Percentiles rank a stretch among this genome's conserved stretches.
Conservation (phyloP, 108 stramenopile genomes). For the Cyclostephanos tholiformis region DNA sequence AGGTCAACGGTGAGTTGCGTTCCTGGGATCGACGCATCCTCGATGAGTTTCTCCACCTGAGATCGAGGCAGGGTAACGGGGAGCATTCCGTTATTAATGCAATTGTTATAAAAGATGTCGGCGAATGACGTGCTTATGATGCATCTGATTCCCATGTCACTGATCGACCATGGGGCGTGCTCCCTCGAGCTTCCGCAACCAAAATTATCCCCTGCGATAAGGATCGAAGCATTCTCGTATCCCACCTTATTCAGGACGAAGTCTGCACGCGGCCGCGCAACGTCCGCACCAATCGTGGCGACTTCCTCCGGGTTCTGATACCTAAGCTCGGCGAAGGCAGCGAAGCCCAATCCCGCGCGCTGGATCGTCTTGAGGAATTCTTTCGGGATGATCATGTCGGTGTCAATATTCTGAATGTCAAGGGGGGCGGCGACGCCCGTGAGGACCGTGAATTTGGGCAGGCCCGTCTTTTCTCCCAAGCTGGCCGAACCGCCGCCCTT, state of each 20-base stretch:
- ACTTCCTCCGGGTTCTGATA: conserved; percentile 90
- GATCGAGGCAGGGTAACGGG: conserved; percentile 80
- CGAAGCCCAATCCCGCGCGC: conserved; percentile 90
- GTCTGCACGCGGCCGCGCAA: conserved; percentile 66
- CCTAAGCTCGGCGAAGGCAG: conserved; percentile 91
- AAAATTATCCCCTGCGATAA: conserved; percentile 94
- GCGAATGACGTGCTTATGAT: conserved; percentile 92
- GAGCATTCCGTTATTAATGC: conserved; percentile 97
- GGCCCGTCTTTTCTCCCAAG: conserved; percentile 53
- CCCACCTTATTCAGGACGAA: conserved; percentile 89
- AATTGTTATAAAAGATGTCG: conserved; percentile 97
- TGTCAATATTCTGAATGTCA: conserved; percentile 94
- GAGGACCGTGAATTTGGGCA: conserved; percentile 73
- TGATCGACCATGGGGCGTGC: conserved; percentile 96
- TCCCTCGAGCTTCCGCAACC: conserved; percentile 92
- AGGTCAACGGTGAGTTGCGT: conserved; percentile 88
- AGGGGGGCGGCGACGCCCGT: conserved; percentile 87
- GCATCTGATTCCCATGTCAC: conserved; percentile 91
- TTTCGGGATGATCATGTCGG: conserved; percentile 97
- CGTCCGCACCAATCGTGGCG: conserved; percentile 84
- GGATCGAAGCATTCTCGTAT: conserved; percentile 77
- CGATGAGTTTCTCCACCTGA: conserved; percentile 74
- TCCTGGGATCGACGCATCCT: conserved; percentile 71
- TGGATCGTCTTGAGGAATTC: conserved; percentile 96
- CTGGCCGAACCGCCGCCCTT: conserved; percentile 6